Conservation (phyloP, 805 yeast genomes). For the Myxozyma melibiosi region DNA sequence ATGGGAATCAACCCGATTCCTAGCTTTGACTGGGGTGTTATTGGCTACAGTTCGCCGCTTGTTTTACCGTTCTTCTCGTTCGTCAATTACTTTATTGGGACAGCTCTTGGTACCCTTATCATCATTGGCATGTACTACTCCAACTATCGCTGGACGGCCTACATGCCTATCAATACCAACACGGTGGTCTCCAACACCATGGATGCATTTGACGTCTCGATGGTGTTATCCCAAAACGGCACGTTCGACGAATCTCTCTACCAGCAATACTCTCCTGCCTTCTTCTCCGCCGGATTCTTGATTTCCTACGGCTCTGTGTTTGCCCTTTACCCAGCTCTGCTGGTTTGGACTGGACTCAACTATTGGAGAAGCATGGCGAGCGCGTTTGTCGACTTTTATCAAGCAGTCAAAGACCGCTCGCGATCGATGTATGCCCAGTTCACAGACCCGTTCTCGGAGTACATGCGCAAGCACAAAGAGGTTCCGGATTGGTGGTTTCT, state of each 20-base stretch:
- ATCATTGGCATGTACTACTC: constrained; percentile 56
- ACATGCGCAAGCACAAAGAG: constrained; percentile 60
- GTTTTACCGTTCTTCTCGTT: constrained; percentile 37
- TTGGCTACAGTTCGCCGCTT: constrained; percentile 44
- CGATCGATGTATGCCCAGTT: constrained; percentile 30
- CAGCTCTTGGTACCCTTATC: constrained; percentile 54
- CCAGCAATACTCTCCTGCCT: constrained; percentile 63
- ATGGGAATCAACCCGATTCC: constrained; percentile 62
- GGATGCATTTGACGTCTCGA: constrained; percentile 52
- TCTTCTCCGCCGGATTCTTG: constrained; percentile 56
- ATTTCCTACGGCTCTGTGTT: constrained; percentile 63
- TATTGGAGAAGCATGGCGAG: constrained; percentile 7
- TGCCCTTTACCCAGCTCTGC: constrained; percentile 48
- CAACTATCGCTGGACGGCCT: constrained; percentile 57
- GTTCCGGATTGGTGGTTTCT: constrained; percentile 69
- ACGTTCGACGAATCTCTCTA: constrained; percentile 53
- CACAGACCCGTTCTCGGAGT: constrained; percentile 56
- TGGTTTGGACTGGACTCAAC: constrained; percentile 5
- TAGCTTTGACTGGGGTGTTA: constrained; percentile 70
- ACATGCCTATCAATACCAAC: constrained; percentile 56
- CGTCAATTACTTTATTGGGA: constrained; percentile 46
- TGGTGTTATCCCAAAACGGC: constrained; percentile 50
- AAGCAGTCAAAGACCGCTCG: constrained; percentile 1
- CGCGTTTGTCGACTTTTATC: constrained; percentile 34
- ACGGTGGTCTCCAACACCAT: constrained; percentile 56